Evolutionary conservation across 495 filamentous ascomycete genomes (phyloP).

Genomic region (Geoglossum glabrum): DNA sequence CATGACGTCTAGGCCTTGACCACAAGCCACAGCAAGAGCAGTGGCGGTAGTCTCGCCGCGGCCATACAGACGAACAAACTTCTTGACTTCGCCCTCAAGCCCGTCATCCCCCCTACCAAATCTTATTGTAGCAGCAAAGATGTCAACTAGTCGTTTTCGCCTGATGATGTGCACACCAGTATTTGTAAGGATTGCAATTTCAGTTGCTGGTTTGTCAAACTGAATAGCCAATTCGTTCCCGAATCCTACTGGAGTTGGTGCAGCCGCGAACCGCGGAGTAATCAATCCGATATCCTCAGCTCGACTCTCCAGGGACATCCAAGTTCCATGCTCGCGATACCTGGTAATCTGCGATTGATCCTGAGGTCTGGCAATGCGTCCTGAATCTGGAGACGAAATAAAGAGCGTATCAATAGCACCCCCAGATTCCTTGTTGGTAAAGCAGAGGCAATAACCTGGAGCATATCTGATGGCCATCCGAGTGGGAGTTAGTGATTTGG

Average conservation of each 20-base stretch:
- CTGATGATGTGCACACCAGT: conserved; percentile 70
- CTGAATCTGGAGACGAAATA: conserved; percentile 70
- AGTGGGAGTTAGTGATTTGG: conserved; percentile 12
- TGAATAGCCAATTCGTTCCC: conserved; percentile 91
- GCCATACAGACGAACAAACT: conserved; percentile 67
- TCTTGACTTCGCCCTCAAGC: conserved; percentile 55
- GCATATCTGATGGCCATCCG: conserved; percentile 38
- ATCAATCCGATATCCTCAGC: conserved; percentile 61
- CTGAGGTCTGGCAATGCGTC: conserved; percentile 41
- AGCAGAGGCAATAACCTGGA: conserved; percentile 80
- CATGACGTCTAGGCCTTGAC: conserved; percentile 62
- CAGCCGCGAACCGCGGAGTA: conserved; percentile 46
- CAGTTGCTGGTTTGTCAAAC: conserved; percentile 59
- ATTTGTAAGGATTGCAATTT: conserved; percentile 81
- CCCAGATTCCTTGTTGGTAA: conserved; percentile 34
- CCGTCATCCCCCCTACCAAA: conserved; percentile 57
- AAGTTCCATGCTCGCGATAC: conserved; percentile 51
- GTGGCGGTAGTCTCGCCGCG: conserved; percentile 71
- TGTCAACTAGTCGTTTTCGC: conserved; percentile 69
- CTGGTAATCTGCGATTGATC: conserved; percentile 16
- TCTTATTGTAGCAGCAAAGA: conserved; percentile 66
- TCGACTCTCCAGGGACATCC: conserved; percentile 46
- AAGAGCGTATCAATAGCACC: conserved; percentile 47
- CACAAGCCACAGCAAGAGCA: conserved; percentile 88
- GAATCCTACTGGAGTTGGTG: conserved; percentile 54